Evolutionary conservation across 2,329 filamentous ascomycete species (phyloP).

Genomic region (Cladosporium phlei): DNA sequence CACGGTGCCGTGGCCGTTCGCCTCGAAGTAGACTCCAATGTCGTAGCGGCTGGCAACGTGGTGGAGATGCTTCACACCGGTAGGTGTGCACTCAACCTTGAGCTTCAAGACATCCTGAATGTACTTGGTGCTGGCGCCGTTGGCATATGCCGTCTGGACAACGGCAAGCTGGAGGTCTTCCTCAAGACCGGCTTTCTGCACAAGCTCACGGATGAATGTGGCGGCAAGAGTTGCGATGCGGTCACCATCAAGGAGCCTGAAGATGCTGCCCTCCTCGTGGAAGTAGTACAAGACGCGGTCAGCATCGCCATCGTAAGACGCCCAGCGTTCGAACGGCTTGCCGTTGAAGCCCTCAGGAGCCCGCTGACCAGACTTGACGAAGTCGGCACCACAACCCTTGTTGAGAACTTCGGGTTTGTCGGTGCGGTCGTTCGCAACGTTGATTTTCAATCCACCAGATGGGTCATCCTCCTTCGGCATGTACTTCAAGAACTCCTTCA

Average conservation of each 20-base stretch:
- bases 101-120: conserved; percentile 82
- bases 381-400: conserved; percentile 88
- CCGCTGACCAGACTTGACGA: conserved; percentile 93
- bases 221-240: conserved; percentile 93
- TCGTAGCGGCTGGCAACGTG: conserved; percentile 95
- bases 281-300: conserved; percentile 97
- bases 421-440: conserved; percentile 88
- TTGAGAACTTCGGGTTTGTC: conserved; percentile 86
- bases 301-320: conserved; percentile 90
- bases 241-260: conserved; percentile 92
- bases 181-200: conserved; percentile 70
- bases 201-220: conserved; percentile 86
- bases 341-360: conserved; percentile 80
- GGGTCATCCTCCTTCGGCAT: conserved; percentile 60
- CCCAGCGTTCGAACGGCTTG: conserved; percentile 70
- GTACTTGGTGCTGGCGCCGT: conserved; percentile 89
- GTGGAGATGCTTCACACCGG: conserved; percentile 95
- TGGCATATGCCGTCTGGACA: conserved; percentile 96
- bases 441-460: conserved; percentile 66
- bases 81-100: conserved; percentile 87
- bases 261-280: conserved; percentile 72
- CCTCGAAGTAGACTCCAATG: conserved; percentile 96
- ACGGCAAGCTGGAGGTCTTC: conserved; percentile 85
- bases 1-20: conserved; percentile 94
- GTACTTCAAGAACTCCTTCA: conserved; percentile 79